These are phyloP conservation scores for Russula lepida DNA, from an alignment of 768 basidiomycete species.

Conservation along the genomic window DNA sequence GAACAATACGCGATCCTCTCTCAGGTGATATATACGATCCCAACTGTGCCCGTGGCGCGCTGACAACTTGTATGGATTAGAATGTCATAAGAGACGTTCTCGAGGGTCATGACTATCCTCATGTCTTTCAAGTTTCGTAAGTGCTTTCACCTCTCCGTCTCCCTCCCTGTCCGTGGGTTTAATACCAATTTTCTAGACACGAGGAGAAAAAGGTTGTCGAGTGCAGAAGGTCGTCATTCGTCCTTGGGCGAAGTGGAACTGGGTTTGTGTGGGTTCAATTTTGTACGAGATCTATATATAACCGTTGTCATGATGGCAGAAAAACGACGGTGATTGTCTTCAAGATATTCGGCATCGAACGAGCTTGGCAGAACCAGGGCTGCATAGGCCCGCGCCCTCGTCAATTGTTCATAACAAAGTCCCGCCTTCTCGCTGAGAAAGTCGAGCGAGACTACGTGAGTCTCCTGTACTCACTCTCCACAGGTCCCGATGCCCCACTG, in stretches of 20 bases:
- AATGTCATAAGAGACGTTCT: constrained; percentile 11
- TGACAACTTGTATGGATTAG: neutral
- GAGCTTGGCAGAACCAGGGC: constrained; percentile 38
- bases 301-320: constrained; percentile 27
- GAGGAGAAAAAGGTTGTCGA: constrained; percentile 18
- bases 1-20: constrained; percentile 14
- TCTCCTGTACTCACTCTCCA: constrained; percentile 37
- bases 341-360: constrained; percentile 64
- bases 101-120: constrained; percentile 12
- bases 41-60: neutral
- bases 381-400: constrained; percentile 40
- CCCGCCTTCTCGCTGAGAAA: constrained; percentile 53
- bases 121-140: constrained; percentile 18
- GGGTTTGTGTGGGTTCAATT: constrained; percentile 36
- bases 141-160: neutral
- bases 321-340: constrained; percentile 74
- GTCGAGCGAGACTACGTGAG: constrained; percentile 58
- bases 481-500: constrained; percentile 30
- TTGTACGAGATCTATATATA: neutral
- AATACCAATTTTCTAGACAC: neutral
- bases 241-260: constrained; percentile 53
- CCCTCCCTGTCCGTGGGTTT: neutral
- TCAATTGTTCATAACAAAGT: constrained; percentile 69
- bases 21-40: neutral
- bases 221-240: constrained; percentile 12